Percentiles rank a stretch among this genome's conserved stretches.
Conservation (phyloP, 2,329 filamentous ascomycete species). For the Cytospora piceae region DNA sequence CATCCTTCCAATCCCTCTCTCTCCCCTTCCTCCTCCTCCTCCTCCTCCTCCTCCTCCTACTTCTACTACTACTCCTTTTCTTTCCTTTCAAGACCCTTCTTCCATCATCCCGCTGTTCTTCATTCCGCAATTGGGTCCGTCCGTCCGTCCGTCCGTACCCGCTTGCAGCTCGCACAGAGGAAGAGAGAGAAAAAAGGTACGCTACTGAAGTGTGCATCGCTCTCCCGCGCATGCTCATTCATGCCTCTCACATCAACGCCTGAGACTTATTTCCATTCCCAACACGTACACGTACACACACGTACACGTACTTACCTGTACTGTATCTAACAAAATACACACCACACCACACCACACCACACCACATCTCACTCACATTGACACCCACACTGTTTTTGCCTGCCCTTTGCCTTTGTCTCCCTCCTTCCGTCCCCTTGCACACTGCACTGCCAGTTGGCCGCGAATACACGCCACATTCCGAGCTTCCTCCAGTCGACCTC, state of each 20-base stretch:
- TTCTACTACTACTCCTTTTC: neutral
- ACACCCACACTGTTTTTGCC: neutral
- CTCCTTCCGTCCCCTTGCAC: neutral
- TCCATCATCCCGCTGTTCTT: neutral
- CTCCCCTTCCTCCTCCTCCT: conserved; percentile 14
- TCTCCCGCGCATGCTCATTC: neutral
- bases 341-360: neutral
- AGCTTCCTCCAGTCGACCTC: neutral
- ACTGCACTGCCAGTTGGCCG: conserved; percentile 12
- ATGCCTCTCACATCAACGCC: neutral
- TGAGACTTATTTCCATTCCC: neutral
- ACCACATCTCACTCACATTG: neutral
- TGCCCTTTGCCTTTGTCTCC: neutral
- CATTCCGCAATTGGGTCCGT: conserved; percentile 19
- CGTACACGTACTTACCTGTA: neutral
- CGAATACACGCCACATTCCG: conserved; percentile 11
- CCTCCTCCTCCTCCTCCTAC: conserved; percentile 11
- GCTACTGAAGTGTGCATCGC: neutral
- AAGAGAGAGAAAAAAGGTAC: conserved; percentile 12
- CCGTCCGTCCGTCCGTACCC: conserved; percentile 18
- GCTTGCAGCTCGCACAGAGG: conserved; percentile 7
- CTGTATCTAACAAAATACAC: neutral
- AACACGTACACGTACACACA: neutral
- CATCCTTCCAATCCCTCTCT: conserved; percentile 3
- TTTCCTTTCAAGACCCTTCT: neutral